Base-by-base conservation (phyloP, 345 rosid species). In the Arabis hirsuta region DNA sequence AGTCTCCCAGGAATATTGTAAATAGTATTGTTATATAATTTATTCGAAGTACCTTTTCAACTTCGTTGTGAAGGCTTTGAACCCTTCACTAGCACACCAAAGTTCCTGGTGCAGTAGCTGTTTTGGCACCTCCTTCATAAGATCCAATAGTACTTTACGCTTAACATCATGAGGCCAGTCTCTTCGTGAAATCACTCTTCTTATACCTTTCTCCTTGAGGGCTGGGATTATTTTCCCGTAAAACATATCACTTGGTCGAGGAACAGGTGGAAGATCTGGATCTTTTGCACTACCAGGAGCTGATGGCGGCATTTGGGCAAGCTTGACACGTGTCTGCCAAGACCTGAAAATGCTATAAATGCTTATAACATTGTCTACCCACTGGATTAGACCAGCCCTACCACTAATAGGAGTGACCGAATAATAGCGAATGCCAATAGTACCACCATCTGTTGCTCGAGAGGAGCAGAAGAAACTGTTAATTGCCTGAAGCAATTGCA, bases 91-190 rank as follows among this genome's bases (percentile, higher is more conserved):
- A 63, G 92, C 88, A 80, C 98, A 92, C 98, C 98, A 92, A 63
- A 92, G 87, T 80, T 90, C 98, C 70, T 84, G 92, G 83, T 90
- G 82, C 63, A 92, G 87, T 71, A 92, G 96, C 82, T 92, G 95
- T 61, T 73, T 86, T 13, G 96, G 98, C 71, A 86, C 95, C 73
- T 90, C 95, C 82, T 85, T 87, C 91, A 92, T 90, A 57, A 92
- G 89, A 84, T 92, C 98, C 69, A 88, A 74, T 65, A 88, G 86
- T 80, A 92, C 98, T 81, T 88, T 90, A 56, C 87, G 91, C 85
- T 92, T 92, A 50, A 92, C 98, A 77, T 92, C 98, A 72, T 85
- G 91, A 74, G 98, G 98, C 98, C 98, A 92, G 76, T 92, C 98
- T 78, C 95, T 88, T 82, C 98, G 85, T 65, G 98, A 92, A 74